Evolutionary conservation across 1,284 basidiomycete species (phyloP), one percentile per base, ranked within the genome.

Genomic region (Neolentinus lepideus): DNA sequence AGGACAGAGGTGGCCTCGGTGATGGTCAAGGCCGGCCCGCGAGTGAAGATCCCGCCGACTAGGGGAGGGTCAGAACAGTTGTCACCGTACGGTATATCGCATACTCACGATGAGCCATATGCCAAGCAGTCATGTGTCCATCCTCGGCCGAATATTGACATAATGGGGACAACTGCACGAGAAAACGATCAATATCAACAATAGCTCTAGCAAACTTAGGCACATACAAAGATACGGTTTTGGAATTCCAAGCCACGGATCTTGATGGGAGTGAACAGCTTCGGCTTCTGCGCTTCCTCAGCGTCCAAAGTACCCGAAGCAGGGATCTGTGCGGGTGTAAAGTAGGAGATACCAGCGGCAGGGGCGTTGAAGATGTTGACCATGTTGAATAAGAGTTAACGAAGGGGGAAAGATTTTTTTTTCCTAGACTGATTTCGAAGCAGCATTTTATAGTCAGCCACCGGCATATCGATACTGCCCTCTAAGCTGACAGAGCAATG

Each of bases 111-210:
- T 91, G 88, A 19, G 89, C 85, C 31, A 89, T 70, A 68, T 92
- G 89, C 83, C 84, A 89, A 59, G 89, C 80, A 0, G 86, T 85
- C 24, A 80, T 75, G 64, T 82, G 75, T 3, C 90, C 84, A 57
- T 85, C 68, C 35, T 86, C 76, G 2, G 84, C 75, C 24, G 83
- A 86, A 70, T 92, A 91, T 62, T 85, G 82, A 67, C 86, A 88
- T 78, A 88, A 81, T 2, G 85, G 85, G 16, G 85, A 75, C 72
- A 83, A 59, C 62, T 64, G n/a, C n/a, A n/a, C n/a, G n/a, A n/a
- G n/a, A n/a, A n/a, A n/a, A n/a, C n/a, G n/a, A n/a, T n/a, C n/a
- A n/a, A n/a, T n/a, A n/a, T n/a, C n/a, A n/a, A n/a, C n/a, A n/a
- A n/a, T n/a, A n/a, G n/a, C n/a, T n/a, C n/a, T n/a, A n/a, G n/a